Base-by-base conservation (phyloP, 2,329 filamentous ascomycete genomes). In the Ophiostoma sp. region DNA sequence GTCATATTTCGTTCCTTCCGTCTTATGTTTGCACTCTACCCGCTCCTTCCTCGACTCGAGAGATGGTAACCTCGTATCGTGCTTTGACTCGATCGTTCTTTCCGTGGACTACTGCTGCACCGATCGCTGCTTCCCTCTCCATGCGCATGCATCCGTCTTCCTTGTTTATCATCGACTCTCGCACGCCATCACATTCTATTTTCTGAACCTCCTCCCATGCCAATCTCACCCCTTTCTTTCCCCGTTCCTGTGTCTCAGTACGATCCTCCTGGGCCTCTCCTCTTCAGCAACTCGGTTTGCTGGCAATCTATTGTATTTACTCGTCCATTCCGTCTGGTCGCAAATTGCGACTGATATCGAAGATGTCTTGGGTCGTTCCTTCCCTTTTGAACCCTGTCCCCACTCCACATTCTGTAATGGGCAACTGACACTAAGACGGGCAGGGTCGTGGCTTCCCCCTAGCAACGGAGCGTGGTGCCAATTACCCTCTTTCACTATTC, bases 361-460 rank as follows among this genome's bases (percentile, higher is more conserved):
- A 64, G 55, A 64, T 64, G 42, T 64, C 63, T 64, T 64, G 63
- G 18, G 63, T 27, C 18, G 42, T 64, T 64, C 63, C 18, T 64
- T 64, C 42, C 63, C 18, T 45, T 47, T 64, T 44, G 11, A 47
- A 38, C 63, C 42, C 40, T 3, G 45, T 44, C n/a, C 18, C 63
- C 42, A 47, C 63, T 64, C 63, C 18, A 64, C 41, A 64, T 64
- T 64, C 63, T 64, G 42, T 45, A 64, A 64, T 64, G 42, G 63
- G 63, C 55, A 64, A 64, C 18, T 64, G 42, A 44, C 41, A 64
- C 63, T 64, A 64, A 44, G 40, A 64, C 63, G 63, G 60, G 42
- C 42, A 64, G n/a, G 63, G 63, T 64, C 63, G 63, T 38, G 42
- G 42, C 63, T 64, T 64, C 63, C 63, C 63, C 63, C 63, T 64